Conservation (phyloP, 345 rosid genomes). For the Murraya paniculata region DNA sequence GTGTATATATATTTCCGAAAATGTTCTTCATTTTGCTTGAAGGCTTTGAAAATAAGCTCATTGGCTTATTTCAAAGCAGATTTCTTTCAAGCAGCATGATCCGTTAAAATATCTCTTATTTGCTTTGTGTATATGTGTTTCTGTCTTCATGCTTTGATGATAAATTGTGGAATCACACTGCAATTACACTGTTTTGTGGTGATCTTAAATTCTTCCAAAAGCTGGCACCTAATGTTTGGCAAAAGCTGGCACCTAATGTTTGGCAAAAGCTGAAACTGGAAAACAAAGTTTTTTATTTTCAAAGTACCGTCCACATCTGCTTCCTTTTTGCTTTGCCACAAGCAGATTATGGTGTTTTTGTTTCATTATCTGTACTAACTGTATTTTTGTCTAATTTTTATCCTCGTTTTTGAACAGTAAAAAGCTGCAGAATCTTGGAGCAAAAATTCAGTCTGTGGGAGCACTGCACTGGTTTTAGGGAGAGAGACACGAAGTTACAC, state of each 20-base stretch:
- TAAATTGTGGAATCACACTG: not conserved
- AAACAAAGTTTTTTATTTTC: not conserved
- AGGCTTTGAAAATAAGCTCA: not conserved
- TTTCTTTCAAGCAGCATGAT: not conserved
- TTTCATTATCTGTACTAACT: not conserved
- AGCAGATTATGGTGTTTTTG: not conserved
- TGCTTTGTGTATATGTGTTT: not conserved
- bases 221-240: not conserved
- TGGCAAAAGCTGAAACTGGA: not conserved
- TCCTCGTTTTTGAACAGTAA: constrained; percentile 4
- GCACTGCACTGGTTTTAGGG: constrained; percentile 22
- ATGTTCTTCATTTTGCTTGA: no score
- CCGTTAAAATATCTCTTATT: not conserved
- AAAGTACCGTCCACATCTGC: not conserved
- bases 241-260: no score
- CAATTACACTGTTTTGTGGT: not conserved
- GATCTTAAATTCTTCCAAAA: not conserved
- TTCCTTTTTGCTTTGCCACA: not conserved
- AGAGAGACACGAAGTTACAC: constrained; percentile 18
- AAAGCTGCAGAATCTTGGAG: constrained; percentile 32
- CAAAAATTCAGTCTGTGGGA: constrained; percentile 26
- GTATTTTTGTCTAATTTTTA: not conserved
- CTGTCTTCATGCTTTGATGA: not conserved
- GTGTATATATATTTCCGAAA: no score
- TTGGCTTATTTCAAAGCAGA: not conserved